Evolutionary conservation across 2,329 filamentous ascomycete species (phyloP).

Genomic region (Lachnellula hyalina): DNA sequence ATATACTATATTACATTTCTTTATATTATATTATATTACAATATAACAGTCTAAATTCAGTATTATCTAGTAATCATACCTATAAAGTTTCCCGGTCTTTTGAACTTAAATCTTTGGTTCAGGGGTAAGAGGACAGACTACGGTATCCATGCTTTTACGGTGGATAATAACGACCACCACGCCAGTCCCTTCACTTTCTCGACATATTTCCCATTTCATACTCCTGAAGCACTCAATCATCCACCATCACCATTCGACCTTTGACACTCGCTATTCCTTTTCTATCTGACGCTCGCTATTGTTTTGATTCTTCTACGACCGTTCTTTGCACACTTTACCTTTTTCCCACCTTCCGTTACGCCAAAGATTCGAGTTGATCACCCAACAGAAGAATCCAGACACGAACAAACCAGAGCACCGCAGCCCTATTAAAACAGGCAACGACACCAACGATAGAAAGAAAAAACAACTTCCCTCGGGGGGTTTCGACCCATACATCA

Average conservation of each 20-base stretch:
- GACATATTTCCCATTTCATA: background rate
- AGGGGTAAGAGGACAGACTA: too few relatives aligned
- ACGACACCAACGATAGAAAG: constrained; percentile 2
- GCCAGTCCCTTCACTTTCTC: too few relatives aligned
- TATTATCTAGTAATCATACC: too few relatives aligned
- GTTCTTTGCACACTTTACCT: background rate
- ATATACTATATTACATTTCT: too few relatives aligned
- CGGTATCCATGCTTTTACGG: too few relatives aligned
- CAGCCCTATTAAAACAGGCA: background rate
- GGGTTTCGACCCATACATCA: constrained; percentile 29
- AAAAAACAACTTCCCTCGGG: background rate
- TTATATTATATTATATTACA: too few relatives aligned
- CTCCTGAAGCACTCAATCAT: background rate
- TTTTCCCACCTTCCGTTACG: too few relatives aligned
- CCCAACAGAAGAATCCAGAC: background rate
- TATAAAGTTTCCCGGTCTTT: too few relatives aligned
- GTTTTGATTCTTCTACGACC: background rate
- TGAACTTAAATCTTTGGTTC: too few relatives aligned
- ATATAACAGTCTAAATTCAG: too few relatives aligned
- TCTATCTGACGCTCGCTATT: constrained; percentile 14
- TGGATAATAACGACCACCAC: too few relatives aligned
- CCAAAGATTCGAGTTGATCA: background rate
- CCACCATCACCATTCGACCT: background rate
- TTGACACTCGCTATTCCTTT: constrained; percentile 18
- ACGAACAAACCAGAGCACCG: background rate